Conservation (phyloP, 345 rosid species). For the Erodium maritimum region DNA sequence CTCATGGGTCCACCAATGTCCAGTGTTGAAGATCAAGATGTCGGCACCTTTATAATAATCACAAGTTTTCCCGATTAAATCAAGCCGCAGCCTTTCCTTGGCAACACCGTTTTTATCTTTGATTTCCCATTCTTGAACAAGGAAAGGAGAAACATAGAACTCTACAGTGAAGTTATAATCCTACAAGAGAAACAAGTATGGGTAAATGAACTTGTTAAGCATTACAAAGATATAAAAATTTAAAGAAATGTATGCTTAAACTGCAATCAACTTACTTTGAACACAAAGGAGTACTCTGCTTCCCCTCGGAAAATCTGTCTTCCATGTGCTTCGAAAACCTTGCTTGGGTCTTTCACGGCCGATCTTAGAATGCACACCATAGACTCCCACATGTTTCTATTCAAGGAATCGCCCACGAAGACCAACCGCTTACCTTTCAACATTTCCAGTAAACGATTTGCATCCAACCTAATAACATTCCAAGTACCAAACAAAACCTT, state of each 20-base stretch:
- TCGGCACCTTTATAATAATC: slow-evolving; percentile 65
- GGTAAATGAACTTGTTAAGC: background rate
- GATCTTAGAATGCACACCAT: slow-evolving; percentile 67
- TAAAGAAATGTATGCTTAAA: background rate
- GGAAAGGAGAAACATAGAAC: slow-evolving; percentile 82
- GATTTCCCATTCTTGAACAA: slow-evolving; percentile 88
- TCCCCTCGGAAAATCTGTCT: slow-evolving; percentile 65
- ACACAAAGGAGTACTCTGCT: slow-evolving; percentile 72
- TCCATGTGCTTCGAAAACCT: slow-evolving; percentile 73
- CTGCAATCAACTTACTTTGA: slow-evolving; percentile 37
- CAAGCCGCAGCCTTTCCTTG: slow-evolving; percentile 89
- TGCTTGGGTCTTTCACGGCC: slow-evolving; percentile 46
- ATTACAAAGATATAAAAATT: no score
- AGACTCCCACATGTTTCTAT: slow-evolving; percentile 98
- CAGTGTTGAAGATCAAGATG: slow-evolving; percentile 75
- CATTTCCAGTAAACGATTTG: slow-evolving; percentile 49
- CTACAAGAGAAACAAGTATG: slow-evolving; percentile 21
- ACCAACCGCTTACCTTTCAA: slow-evolving; percentile 77
- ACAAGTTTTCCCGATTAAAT: slow-evolving; percentile 61
- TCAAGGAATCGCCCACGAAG: slow-evolving; percentile 85
- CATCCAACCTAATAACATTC: slow-evolving; percentile 39
- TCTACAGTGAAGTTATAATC: slow-evolving; percentile 67
- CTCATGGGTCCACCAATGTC: slow-evolving; percentile 99
- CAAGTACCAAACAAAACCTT: background rate
- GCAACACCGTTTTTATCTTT: slow-evolving; percentile 37